Evolutionary conservation across 257 asterid species (phyloP).

Genomic region (Gynochthodes officinalis): DNA sequence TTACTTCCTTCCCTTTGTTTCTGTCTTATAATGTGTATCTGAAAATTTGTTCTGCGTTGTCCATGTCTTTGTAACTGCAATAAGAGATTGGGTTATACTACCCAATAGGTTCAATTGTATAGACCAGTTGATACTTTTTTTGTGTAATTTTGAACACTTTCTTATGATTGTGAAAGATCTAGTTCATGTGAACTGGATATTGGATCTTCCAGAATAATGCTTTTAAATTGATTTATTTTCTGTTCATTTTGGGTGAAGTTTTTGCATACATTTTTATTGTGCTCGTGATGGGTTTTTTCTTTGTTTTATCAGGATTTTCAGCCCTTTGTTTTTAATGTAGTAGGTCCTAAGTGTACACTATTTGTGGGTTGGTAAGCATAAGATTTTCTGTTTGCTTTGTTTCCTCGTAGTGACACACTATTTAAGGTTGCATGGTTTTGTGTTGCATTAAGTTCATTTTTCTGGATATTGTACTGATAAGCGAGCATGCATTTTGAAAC

Average conservation of each 20-base stretch:
- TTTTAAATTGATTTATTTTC: not conserved
- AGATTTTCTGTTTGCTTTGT: not conserved
- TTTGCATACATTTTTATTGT: not conserved
- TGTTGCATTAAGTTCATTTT: not conserved
- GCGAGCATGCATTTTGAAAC: not conserved
- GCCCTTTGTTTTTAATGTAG: not conserved
- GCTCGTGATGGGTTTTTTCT: not conserved
- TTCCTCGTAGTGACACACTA: not conserved
- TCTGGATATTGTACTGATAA: not conserved
- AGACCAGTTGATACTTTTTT: not conserved
- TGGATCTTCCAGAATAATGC: not conserved
- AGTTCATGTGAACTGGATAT: not conserved
- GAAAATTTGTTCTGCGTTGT: too few species aligned
- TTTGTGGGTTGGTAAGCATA: not conserved
- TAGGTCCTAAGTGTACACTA: not conserved
- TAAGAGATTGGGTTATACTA: not conserved
- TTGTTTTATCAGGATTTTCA: slow-evolving; percentile 5
- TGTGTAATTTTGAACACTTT: not conserved
- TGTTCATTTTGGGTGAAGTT: not conserved
- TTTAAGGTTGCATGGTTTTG: not conserved
- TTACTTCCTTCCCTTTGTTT: not conserved
- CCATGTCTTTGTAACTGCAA: not conserved
- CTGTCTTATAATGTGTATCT: not conserved
- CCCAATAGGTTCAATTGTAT: not conserved
- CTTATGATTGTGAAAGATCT: not conserved